These are phyloP conservation scores for Cercophora newfieldiana DNA, from an alignment of 495 filamentous ascomycete genomes.

Conservation along the genomic window DNA sequence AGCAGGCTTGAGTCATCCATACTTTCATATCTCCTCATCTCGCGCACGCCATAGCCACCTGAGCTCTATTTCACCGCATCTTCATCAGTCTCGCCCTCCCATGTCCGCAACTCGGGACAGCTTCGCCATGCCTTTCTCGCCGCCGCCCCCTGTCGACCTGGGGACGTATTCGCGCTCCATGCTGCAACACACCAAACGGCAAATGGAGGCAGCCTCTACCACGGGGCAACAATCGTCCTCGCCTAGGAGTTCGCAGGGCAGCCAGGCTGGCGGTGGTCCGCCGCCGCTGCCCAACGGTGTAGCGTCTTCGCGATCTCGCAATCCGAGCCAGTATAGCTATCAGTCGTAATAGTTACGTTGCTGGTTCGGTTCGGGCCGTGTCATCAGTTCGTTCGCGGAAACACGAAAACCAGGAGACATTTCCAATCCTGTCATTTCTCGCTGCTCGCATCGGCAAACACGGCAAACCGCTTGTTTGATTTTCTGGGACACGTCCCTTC, in stretches of 20 bases:
- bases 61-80: not conserved
- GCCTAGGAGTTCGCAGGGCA: slow-evolving; percentile 17
- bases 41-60: not conserved
- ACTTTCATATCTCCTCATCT: not conserved
- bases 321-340: slow-evolving; percentile 22
- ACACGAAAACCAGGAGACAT: too few relatives aligned
- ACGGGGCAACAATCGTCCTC: not conserved
- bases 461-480: too few relatives aligned
- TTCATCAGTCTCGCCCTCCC: slow-evolving; percentile 17
- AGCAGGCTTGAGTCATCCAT: not conserved
- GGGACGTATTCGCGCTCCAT: slow-evolving; percentile 48
- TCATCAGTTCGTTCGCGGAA: not conserved
- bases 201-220: slow-evolving; percentile 49
- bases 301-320: slow-evolving; percentile 15
- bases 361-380: not conserved
- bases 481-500: too few relatives aligned
- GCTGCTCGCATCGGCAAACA: too few relatives aligned
- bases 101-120: slow-evolving; percentile 38
- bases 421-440: too few relatives aligned
- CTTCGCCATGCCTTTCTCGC: slow-evolving; percentile 34
- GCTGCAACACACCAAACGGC: slow-evolving; percentile 53
- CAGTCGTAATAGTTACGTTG: slow-evolving; percentile 15
- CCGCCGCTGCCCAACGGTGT: slow-evolving; percentile 40
- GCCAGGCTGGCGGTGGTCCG: slow-evolving; percentile 18
- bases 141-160: slow-evolving; percentile 46